These are phyloP conservation scores for Glaciozyma martinii DNA, from an alignment of 768 basidiomycete species.

Conservation along the genomic window DNA sequence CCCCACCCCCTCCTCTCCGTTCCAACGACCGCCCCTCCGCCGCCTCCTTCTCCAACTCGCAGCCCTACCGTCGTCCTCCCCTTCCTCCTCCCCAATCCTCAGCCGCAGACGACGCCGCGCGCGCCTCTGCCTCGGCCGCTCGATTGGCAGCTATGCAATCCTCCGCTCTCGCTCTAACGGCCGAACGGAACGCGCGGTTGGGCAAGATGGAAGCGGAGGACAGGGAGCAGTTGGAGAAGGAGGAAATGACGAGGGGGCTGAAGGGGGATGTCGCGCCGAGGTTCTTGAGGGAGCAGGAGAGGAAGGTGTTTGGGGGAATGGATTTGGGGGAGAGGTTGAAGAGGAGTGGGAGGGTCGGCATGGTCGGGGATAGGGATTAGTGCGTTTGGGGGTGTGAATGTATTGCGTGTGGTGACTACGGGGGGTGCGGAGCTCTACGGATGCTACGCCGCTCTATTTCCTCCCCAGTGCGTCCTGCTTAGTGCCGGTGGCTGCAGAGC, in stretches of 20 bases:
- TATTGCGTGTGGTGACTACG: too few relatives aligned
- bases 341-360: conserved; percentile 38
- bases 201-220: conserved; percentile 62
- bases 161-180: conserved; percentile 58
- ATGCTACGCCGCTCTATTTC: too few relatives aligned
- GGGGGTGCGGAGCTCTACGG: too few relatives aligned
- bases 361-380: conserved; percentile 35
- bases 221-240: conserved; percentile 63
- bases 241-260: conserved; percentile 54
- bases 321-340: conserved; percentile 38
- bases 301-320: conserved; percentile 54
- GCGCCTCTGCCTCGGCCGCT: conserved; percentile 57
- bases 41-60: conserved; percentile 28
- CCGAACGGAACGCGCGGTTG: conserved; percentile 64
- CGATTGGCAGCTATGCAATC: conserved; percentile 83
- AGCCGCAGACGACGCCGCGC: conserved; percentile 30
- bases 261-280: conserved; percentile 53
- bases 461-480: too few relatives aligned
- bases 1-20: conserved; percentile 32
- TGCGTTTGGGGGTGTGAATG: not conserved
- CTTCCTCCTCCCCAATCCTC: conserved; percentile 39
- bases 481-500: too few relatives aligned
- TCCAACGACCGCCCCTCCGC: conserved; percentile 29
- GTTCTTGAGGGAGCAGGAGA: conserved; percentile 75
- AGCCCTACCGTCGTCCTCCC: conserved; percentile 39